Percentiles rank a stretch among this genome's conserved stretches.
Evolutionary conservation across 768 basidiomycete species (phyloP).

Genomic region (Rhodosporidiobolus odoratus): DNA sequence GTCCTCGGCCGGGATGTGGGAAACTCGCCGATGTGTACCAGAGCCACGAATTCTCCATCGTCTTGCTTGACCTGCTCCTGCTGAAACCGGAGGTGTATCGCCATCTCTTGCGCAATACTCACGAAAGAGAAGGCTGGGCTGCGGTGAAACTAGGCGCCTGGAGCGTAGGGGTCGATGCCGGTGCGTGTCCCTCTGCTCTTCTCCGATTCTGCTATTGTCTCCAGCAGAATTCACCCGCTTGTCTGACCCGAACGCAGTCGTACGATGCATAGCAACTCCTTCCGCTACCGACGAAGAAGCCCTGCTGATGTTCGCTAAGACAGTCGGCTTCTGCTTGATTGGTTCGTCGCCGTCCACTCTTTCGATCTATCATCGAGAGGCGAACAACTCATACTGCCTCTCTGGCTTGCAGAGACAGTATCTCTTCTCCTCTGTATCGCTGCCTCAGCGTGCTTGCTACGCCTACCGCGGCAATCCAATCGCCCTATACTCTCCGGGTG

Average conservation of each 20-base stretch:
- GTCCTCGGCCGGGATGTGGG: neutral
- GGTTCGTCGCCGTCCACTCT: neutral
- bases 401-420: slow-evolving; percentile 5
- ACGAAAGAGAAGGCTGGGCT: neutral
- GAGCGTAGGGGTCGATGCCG: neutral
- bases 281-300: neutral
- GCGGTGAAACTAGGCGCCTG: neutral
- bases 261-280: slow-evolving; percentile 1
- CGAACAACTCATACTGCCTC: neutral
- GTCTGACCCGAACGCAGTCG: slow-evolving; percentile 10
- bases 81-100: slow-evolving; percentile 16
- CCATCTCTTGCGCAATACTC: slow-evolving; percentile 18
- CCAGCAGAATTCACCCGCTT: neutral
- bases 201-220: neutral
- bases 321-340: slow-evolving; percentile 21
- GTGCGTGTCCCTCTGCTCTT: slow-evolving; percentile 1
- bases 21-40: slow-evolving; percentile 5
- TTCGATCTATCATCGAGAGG: too few species aligned
- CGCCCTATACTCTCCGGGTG: neutral
- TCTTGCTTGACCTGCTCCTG: slow-evolving; percentile 28
- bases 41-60: neutral
- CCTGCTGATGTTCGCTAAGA: slow-evolving; percentile 4
- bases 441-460: neutral
- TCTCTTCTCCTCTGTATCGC: slow-evolving; percentile 6
- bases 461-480: neutral